Evolutionary conservation across 1,284 basidiomycete species (phyloP).

Genomic region (Phaffia rhodozyma): DNA sequence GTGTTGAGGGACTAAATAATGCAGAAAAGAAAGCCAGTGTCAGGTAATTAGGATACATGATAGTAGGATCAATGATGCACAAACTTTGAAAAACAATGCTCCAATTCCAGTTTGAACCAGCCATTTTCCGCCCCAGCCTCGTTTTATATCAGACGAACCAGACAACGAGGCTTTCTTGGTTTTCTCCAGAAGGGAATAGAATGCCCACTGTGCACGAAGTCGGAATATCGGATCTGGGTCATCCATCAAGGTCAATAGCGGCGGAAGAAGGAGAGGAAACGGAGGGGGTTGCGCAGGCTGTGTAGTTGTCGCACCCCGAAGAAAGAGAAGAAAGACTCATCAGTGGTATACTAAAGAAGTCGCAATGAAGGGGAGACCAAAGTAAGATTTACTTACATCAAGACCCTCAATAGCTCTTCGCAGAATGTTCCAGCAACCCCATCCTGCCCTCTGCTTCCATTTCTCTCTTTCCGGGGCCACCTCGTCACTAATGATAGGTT

Average conservation of each 20-base stretch:
- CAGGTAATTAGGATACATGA: not conserved
- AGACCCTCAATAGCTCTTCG: not conserved
- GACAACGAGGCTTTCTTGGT: not conserved
- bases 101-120: not conserved
- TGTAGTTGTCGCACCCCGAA: no score
- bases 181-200: not conserved
- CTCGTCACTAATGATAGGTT: conserved; percentile 1
- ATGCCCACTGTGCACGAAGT: not conserved
- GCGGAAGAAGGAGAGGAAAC: not conserved
- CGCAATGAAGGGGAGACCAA: not conserved
- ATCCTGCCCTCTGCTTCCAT: conserved; percentile 1
- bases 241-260: not conserved
- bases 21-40: not conserved
- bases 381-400: not conserved
- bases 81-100: conserved; percentile 1
- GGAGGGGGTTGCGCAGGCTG: not conserved
- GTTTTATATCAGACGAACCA: not conserved
- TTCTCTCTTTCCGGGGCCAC: not conserved
- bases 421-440: conserved; percentile 8
- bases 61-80: not conserved
- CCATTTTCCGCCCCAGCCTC: conserved; percentile 6
- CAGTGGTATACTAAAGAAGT: no score
- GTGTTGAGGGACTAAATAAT: not conserved
- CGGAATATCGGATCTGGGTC: not conserved
- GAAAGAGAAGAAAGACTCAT: no score